Evolutionary conservation across 768 basidiomycete species (phyloP).

Genomic region (Saitozyma podzolica): DNA sequence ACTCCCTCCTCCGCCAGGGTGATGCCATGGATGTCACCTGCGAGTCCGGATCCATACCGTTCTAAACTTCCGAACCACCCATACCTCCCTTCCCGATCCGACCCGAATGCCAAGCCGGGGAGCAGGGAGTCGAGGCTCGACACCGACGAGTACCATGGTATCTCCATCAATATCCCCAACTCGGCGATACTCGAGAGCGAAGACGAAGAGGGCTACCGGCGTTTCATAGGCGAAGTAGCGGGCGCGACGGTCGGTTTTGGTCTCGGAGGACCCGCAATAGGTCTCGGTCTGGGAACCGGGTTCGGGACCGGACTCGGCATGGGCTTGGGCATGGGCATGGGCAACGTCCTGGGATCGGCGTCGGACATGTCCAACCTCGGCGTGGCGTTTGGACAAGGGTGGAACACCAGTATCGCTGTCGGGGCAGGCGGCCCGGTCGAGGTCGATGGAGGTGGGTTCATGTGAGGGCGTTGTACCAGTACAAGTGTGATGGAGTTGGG

Average conservation of each 20-base stretch:
- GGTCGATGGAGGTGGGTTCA: no score
- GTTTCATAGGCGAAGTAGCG: constrained; percentile 39
- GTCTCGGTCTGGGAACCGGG: neutral
- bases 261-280: neutral
- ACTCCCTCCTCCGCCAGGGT: neutral
- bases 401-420: no score
- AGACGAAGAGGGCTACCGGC: constrained; percentile 43
- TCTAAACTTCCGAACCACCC: constrained; percentile 9
- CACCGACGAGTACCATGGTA: neutral
- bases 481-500: no score
- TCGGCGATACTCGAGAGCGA: constrained; percentile 45
- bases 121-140: neutral
- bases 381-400: no score
- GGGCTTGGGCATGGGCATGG: constrained; percentile 11
- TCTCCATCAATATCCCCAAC: constrained; percentile 32
- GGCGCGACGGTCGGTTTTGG: constrained; percentile 9
- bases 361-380: no score
- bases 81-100: constrained; percentile 2
- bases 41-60: constrained; percentile 1
- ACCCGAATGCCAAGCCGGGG: neutral
- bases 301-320: neutral
- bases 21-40: constrained; percentile 2
- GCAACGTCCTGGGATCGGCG: no score
- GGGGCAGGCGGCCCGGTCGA: no score
- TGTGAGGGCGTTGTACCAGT: no score